phyloP scores from a whole-genome alignment of 768 basidiomycete species.

The Heimioporus sp. region DNA sequence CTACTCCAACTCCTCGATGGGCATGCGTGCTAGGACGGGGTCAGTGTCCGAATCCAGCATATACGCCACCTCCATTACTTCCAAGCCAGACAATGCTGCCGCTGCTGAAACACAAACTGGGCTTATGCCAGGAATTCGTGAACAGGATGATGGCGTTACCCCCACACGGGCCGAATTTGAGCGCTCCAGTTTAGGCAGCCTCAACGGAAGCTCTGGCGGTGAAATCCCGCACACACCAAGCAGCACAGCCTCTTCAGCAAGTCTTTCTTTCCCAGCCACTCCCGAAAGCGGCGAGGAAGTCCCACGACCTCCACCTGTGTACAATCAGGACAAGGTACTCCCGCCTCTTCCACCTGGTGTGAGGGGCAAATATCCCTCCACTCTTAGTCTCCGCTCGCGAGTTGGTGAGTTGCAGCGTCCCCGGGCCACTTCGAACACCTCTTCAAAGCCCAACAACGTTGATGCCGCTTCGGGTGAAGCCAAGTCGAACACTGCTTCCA shows the following conservation, averaged over 20 bases:
- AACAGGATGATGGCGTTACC: conserved; percentile 28
- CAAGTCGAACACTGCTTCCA: conserved; percentile 12
- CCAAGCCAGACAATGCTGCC: conserved; percentile 7
- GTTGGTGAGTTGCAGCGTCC: conserved; percentile 18
- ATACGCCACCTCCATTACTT: conserved; percentile 12
- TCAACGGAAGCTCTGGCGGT: conserved; percentile 11
- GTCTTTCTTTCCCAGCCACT: conserved; percentile 29
- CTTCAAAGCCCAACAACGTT: conserved; percentile 17
- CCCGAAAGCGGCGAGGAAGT: conserved; percentile 24
- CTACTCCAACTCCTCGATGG: conserved; percentile 19
- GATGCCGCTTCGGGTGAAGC: neutral
- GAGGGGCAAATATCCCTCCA: conserved; percentile 21
- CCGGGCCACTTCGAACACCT: conserved; percentile 36
- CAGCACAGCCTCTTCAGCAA: conserved; percentile 30
- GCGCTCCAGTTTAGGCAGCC: conserved; percentile 25
- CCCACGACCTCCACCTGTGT: conserved; percentile 1
- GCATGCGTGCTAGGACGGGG: conserved; percentile 8
- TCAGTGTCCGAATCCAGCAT: conserved; percentile 21
- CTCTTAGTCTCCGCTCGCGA: conserved; percentile 12
- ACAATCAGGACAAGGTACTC: conserved; percentile 30
- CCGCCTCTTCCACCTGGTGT: conserved; percentile 26
- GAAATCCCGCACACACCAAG: conserved; percentile 28
- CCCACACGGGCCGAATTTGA: conserved; percentile 29
- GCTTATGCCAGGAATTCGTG: conserved; percentile 29
- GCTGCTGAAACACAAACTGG: conserved; percentile 1